Conservation (phyloP, 2,329 filamentous ascomycete species). For the Emmonsia crescens region DNA sequence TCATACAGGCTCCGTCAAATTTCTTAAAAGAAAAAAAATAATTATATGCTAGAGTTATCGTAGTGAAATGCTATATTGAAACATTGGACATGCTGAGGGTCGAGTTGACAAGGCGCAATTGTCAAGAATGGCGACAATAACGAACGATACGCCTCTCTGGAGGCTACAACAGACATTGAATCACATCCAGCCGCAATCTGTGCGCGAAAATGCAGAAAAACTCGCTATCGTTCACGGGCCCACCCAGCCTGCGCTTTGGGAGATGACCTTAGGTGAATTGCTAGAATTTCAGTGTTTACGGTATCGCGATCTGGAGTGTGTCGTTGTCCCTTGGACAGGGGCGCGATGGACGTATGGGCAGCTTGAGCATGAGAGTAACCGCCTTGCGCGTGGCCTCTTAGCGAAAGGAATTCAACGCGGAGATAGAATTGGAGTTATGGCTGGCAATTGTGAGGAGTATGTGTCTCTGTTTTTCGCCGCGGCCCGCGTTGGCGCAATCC, state of each 20-base stretch:
- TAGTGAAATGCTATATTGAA: background rate
- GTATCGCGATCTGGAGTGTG: slow-evolving; percentile 54
- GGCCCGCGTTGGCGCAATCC: slow-evolving; percentile 52
- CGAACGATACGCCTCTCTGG: slow-evolving; percentile 12
- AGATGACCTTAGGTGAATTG: slow-evolving; percentile 61
- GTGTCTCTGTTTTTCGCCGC: slow-evolving; percentile 63
- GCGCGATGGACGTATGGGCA: slow-evolving; percentile 62
- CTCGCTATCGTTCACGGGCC: slow-evolving; percentile 56
- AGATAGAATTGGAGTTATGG: slow-evolving; percentile 65
- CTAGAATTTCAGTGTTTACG: slow-evolving; percentile 59
- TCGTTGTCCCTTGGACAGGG: slow-evolving; percentile 66
- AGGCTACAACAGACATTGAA: slow-evolving; percentile 16
- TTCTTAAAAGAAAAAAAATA: background rate
- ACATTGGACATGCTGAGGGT: background rate
- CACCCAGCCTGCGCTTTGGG: slow-evolving; percentile 56
- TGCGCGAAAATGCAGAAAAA: slow-evolving; percentile 1
- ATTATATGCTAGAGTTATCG: background rate
- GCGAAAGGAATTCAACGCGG: slow-evolving; percentile 56
- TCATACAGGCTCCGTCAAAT: background rate
- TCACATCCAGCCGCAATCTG: slow-evolving; percentile 15
- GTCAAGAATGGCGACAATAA: slow-evolving; percentile 8
- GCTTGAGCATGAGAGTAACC: slow-evolving; percentile 50
- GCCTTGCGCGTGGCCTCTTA: slow-evolving; percentile 54
- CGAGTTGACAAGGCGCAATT: background rate
- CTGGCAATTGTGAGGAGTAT: slow-evolving; percentile 48